Evolutionary conservation across 345 rosid genomes (phyloP).

Genomic region (Mangifera indica): DNA sequence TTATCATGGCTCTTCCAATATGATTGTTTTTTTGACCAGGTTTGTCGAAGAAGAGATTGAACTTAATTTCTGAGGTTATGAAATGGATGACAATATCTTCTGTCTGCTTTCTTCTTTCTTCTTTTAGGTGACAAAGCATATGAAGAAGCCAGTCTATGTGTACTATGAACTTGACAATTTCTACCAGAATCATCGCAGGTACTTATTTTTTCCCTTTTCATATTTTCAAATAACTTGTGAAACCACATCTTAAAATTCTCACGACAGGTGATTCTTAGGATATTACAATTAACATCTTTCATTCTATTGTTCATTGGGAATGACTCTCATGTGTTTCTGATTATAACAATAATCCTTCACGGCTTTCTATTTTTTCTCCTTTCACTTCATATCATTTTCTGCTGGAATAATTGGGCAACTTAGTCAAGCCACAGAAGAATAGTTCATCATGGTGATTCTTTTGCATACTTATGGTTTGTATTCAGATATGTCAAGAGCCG

Average conservation of each 20-base stretch:
- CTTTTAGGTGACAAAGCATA: conserved; percentile 65
- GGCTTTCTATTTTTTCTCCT: background rate
- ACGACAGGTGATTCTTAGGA: background rate
- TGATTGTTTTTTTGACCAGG: background rate
- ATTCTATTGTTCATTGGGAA: background rate
- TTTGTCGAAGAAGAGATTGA: conserved; percentile 2
- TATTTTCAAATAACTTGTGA: conserved; percentile 7
- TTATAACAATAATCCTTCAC: background rate
- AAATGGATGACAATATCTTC: conserved; percentile 5
- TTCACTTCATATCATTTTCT: background rate
- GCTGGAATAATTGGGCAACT: conserved; percentile 2
- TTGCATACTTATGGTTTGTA: conserved; percentile 13
- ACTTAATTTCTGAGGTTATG: conserved; percentile 1
- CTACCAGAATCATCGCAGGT: conserved; percentile 99
- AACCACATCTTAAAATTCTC: conserved; percentile 5
- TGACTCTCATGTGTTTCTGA: conserved; percentile 2
- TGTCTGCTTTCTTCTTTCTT: conserved; percentile 23
- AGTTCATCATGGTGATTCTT: conserved; percentile 14
- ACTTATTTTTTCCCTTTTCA: conserved; percentile 24
- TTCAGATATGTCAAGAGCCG: conserved; percentile 95
- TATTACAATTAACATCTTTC: conserved; percentile 1
- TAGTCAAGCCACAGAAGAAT: conserved; percentile 2
- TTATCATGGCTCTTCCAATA: background rate
- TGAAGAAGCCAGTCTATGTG: conserved; percentile 84
- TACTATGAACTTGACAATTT: conserved; percentile 98